Percentiles rank a stretch among this genome's conserved stretches.
Evolutionary conservation across 1,284 basidiomycete species (phyloP).

Genomic region (Xerocomus cyaneibrunnescens): DNA sequence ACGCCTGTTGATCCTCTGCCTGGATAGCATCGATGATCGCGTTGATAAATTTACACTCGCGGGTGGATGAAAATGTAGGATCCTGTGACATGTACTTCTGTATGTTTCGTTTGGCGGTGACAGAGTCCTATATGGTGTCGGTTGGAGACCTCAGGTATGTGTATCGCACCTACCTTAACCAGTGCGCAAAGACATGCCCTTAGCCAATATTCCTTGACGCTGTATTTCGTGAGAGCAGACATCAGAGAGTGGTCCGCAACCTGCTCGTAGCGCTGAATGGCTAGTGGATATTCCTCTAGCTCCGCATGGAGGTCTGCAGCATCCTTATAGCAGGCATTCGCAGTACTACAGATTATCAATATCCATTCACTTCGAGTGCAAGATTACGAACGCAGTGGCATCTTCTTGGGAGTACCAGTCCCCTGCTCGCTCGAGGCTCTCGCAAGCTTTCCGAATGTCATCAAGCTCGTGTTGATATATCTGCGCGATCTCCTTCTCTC

Average conservation of each 20-base stretch:
- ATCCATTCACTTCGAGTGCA: background rate
- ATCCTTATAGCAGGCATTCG: slow-evolving; percentile 94
- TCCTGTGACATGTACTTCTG: slow-evolving; percentile 76
- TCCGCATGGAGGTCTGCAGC: slow-evolving; percentile 95
- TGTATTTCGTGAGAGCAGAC: slow-evolving; percentile 93
- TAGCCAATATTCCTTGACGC: slow-evolving; percentile 98
- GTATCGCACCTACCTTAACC: slow-evolving; percentile 64
- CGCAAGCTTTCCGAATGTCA: slow-evolving; percentile 80
- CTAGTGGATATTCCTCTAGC: slow-evolving; percentile 80
- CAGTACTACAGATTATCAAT: slow-evolving; percentile 61
- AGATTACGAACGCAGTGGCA: slow-evolving; percentile 74
- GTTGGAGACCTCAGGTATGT: slow-evolving; percentile 2
- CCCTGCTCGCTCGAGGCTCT: slow-evolving; percentile 91
- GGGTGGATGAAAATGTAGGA: slow-evolving; percentile 78
- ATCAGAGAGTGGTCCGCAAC: slow-evolving; percentile 86
- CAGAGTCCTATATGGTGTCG: slow-evolving; percentile 62
- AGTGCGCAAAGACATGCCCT: slow-evolving; percentile 86
- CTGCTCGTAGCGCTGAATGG: slow-evolving; percentile 87
- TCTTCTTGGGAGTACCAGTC: slow-evolving; percentile 98
- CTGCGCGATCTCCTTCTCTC: slow-evolving; percentile 95
- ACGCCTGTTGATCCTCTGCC: slow-evolving; percentile 74
- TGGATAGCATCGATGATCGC: slow-evolving; percentile 80
- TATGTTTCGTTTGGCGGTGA: slow-evolving; percentile 81
- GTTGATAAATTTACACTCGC: slow-evolving; percentile 86
- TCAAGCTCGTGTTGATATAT: slow-evolving; percentile 82